phyloP scores from a whole-genome alignment of 441 rosid species.

The Gossypium trilobum region DNA sequence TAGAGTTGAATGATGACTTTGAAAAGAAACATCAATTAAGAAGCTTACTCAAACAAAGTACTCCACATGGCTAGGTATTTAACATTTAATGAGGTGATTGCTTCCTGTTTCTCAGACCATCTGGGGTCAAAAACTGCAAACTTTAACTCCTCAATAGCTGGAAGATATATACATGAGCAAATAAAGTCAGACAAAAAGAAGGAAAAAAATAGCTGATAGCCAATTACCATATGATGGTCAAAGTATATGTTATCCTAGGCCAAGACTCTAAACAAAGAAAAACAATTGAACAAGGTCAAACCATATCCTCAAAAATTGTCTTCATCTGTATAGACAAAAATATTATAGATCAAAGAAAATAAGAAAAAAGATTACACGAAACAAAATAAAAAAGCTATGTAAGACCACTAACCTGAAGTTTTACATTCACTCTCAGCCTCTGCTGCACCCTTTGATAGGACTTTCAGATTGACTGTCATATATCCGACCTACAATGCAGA shows the following conservation, averaged over 20 bases:
- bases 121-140: constrained; percentile 48
- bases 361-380: not conserved
- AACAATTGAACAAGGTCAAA: not conserved
- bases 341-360: not conserved
- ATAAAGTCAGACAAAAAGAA: constrained; percentile 20
- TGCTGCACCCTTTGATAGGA: constrained; percentile 37
- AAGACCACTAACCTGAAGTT: constrained; percentile 38
- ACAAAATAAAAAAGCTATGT: not conserved
- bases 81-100: constrained; percentile 49
- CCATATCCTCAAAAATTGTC: not conserved
- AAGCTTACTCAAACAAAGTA: constrained; percentile 50
- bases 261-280: not conserved
- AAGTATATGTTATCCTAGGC: not conserved
- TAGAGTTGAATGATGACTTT: not conserved
- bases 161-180: constrained; percentile 11
- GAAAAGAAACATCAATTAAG: constrained; percentile 11
- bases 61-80: constrained; percentile 59
- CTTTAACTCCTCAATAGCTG: constrained; percentile 75
- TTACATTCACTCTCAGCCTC: constrained; percentile 31
- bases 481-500: constrained; percentile 40
- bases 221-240: constrained; percentile 8
- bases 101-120: constrained; percentile 61
- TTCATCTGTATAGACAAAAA: not conserved
- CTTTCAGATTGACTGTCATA: constrained; percentile 45
- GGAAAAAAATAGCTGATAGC: not conserved